phyloP scores from a whole-genome alignment of 2,329 filamentous ascomycete species.

The Fusarium cyanostomum region DNA sequence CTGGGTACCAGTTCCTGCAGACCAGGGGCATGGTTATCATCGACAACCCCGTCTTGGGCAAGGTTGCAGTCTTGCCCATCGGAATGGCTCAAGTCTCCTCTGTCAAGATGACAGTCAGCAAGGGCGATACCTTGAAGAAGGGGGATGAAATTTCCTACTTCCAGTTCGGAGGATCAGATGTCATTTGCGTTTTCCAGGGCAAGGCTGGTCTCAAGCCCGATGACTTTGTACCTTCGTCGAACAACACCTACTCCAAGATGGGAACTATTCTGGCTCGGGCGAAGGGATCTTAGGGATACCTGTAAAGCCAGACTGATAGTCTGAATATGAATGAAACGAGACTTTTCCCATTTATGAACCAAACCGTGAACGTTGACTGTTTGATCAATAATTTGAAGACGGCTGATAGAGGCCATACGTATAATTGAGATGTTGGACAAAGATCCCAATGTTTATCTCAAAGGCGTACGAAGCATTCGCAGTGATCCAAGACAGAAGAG shows the following conservation, averaged over 20 bases:
- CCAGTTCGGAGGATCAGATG: constrained; percentile 55
- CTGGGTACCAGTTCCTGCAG: constrained; percentile 54
- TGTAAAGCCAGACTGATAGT: neutral
- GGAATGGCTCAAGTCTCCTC: constrained; percentile 57
- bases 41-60: constrained; percentile 47
- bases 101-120: constrained; percentile 45
- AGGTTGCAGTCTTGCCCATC: constrained; percentile 54
- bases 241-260: constrained; percentile 29
- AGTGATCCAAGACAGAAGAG: no score
- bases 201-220: constrained; percentile 28
- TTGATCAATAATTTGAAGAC: no score
- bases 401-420: no score
- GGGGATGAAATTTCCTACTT: constrained; percentile 55
- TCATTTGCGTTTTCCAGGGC: constrained; percentile 52
- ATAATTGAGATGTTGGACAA: no score
- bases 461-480: no score
- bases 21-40: constrained; percentile 52
- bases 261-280: constrained; percentile 30
- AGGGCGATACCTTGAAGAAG: constrained; percentile 46
- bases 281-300: neutral
- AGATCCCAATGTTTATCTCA: no score
- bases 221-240: constrained; percentile 28
- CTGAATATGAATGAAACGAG: neutral
- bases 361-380: no score
- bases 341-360: neutral